phyloP scores from a whole-genome alignment of 176 grass and related monocot genomes.

The Poa pratensis region DNA sequence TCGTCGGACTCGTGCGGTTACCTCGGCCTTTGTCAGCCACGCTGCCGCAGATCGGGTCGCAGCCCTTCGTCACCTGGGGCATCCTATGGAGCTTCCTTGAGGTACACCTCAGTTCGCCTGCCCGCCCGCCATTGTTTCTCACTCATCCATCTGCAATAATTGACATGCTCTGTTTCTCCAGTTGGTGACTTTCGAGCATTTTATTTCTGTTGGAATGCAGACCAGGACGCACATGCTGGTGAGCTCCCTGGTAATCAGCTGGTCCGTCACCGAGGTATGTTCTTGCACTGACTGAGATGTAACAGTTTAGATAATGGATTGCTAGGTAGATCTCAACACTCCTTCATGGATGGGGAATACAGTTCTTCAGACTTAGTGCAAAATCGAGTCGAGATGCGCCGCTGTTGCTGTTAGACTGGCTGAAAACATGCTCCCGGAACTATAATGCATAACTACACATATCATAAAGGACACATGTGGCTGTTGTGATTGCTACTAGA shows the following conservation, averaged over 20 bases:
- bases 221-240: constrained; percentile 60
- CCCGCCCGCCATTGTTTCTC: no score
- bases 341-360: background rate
- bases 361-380: background rate
- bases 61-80: constrained; percentile 29
- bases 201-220: constrained; percentile 34
- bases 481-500: no score
- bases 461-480: no score
- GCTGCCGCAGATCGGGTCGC: constrained; percentile 40
- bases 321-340: background rate
- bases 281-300: background rate
- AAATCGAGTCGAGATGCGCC: background rate
- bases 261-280: constrained; percentile 68
- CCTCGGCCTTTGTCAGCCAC: constrained; percentile 34
- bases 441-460: no score
- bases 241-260: constrained; percentile 73
- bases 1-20: constrained; percentile 26
- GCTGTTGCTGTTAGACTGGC: no score
- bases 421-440: no score
- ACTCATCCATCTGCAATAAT: no score
- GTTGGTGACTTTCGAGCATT: no score
- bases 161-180: no score
- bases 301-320: background rate
- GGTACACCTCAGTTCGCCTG: background rate
- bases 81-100: constrained; percentile 20